These are phyloP conservation scores for Hyaloscypha finlandica DNA, from an alignment of 495 filamentous ascomycete genomes.

Conservation along the genomic window DNA sequence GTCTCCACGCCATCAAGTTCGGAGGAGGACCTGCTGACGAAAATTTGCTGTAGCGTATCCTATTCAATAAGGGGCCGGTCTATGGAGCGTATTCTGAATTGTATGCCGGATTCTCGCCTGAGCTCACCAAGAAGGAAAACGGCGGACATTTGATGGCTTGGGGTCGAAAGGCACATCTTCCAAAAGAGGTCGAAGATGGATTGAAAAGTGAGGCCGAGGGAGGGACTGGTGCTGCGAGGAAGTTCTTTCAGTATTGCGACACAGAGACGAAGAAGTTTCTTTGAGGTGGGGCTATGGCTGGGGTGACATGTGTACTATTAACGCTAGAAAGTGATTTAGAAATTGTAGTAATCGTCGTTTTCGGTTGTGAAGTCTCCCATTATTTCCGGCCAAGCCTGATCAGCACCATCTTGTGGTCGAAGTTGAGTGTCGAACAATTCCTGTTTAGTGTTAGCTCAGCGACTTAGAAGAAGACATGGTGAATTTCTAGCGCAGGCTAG, in stretches of 20 bases:
- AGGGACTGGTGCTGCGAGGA: conserved; percentile 32
- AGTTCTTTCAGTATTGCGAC: conserved; percentile 38
- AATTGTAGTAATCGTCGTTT: conserved; percentile 2
- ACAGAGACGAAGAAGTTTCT: conserved; percentile 17
- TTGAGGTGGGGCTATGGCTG: neutral
- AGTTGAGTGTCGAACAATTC: conserved; percentile 40
- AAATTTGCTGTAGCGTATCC: neutral
- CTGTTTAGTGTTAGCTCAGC: conserved; percentile 30
- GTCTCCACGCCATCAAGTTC: neutral
- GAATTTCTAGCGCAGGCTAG: too few relatives aligned
- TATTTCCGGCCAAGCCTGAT: neutral
- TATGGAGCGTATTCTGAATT: conserved; percentile 50
- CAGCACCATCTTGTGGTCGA: conserved; percentile 9
- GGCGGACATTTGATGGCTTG: conserved; percentile 35
- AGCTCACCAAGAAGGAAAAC: conserved; percentile 33
- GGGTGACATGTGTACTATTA: neutral
- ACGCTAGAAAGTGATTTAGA: neutral
- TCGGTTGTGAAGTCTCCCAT: neutral
- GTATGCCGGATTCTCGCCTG: conserved; percentile 44
- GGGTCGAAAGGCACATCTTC: conserved; percentile 33
- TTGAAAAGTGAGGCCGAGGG: conserved; percentile 27
- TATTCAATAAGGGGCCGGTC: conserved; percentile 25
- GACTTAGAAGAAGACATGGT: neutral
- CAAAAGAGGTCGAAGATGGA: conserved; percentile 26
- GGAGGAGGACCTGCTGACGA: neutral